Evolutionary conservation across 768 basidiomycete species (phyloP).

Genomic region (Pseudohyphozyma bogoriensis): DNA sequence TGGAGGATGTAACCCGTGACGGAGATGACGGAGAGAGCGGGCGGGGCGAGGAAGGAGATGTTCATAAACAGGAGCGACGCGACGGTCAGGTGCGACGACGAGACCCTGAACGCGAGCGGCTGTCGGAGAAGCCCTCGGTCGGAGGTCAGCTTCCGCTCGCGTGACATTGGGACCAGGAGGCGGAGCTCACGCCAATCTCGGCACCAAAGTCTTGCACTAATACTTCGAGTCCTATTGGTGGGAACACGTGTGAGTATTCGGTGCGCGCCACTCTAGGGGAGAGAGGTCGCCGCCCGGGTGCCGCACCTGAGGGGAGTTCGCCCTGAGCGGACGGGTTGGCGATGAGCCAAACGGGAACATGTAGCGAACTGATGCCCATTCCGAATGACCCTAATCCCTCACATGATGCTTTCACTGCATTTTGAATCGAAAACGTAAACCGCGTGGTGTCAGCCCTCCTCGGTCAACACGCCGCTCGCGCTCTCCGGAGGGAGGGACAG

Average conservation of each 20-base stretch:
- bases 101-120: constrained; percentile 15
- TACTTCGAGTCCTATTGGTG: too few species aligned
- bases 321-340: constrained; percentile 10
- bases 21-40: too few species aligned
- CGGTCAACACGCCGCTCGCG: too few species aligned
- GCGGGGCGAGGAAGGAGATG: constrained; percentile 16
- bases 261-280: background rate
- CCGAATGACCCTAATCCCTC: constrained; percentile 2
- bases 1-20: too few species aligned
- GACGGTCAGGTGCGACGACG: constrained; percentile 21
- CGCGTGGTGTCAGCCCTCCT: too few species aligned
- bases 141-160: background rate
- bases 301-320: constrained; percentile 16
- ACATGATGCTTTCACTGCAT: background rate
- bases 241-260: background rate
- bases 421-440: too few species aligned
- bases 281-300: background rate
- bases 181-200: too few species aligned
- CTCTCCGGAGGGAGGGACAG: too few species aligned
- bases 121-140: background rate
- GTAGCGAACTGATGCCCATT: background rate
- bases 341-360: constrained; percentile 8
- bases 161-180: background rate
- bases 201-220: too few species aligned
- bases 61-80: constrained; percentile 14